Conservation (phyloP, 1,284 basidiomycete species). For the Ustilago trichophora region DNA sequence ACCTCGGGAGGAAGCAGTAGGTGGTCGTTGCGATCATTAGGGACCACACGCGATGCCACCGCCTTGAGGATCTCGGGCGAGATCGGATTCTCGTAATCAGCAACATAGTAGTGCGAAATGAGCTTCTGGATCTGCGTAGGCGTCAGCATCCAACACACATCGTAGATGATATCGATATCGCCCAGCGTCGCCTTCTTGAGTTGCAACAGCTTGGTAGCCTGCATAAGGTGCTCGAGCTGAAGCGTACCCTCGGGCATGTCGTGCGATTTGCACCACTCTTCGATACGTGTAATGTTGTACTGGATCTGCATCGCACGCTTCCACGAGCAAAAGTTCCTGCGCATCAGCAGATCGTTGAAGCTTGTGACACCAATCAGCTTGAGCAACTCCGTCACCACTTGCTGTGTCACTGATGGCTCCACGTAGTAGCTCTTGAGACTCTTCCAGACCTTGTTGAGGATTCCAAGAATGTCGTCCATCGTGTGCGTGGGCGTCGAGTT, state of each 20-base stretch:
- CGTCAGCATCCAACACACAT: constrained; percentile 99
- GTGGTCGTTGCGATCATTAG: constrained; percentile 66
- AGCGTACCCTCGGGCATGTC: constrained; percentile 99
- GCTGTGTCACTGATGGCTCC: constrained; percentile 96
- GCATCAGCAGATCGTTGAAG: constrained; percentile 98
- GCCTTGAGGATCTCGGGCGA: constrained; percentile 67
- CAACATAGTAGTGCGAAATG: constrained; percentile 97
- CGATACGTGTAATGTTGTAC: constrained; percentile 75
- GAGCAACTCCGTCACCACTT: constrained; percentile 93
- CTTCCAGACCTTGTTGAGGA: constrained; percentile 98
- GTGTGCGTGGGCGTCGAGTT: constrained; percentile 88
- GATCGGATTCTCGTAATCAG: constrained; percentile 81
- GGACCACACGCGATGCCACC: constrained; percentile 64
- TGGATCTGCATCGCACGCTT: constrained; percentile 77
- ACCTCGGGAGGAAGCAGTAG: constrained; percentile 65
- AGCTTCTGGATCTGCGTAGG: constrained; percentile 99
- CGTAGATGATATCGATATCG: constrained; percentile 94
- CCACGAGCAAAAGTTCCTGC: constrained; percentile 99
- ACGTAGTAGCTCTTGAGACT: constrained; percentile 98
- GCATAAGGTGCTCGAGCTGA: constrained; percentile 98
- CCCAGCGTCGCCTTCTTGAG: constrained; percentile 84
- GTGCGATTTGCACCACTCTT: constrained; percentile 75
- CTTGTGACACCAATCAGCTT: constrained; percentile 96
- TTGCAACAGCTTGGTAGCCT: constrained; percentile 97
- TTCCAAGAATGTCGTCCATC: constrained; percentile 98